Evolutionary conservation across 768 basidiomycete species (phyloP).

Genomic region (Termitomyces sp.): DNA sequence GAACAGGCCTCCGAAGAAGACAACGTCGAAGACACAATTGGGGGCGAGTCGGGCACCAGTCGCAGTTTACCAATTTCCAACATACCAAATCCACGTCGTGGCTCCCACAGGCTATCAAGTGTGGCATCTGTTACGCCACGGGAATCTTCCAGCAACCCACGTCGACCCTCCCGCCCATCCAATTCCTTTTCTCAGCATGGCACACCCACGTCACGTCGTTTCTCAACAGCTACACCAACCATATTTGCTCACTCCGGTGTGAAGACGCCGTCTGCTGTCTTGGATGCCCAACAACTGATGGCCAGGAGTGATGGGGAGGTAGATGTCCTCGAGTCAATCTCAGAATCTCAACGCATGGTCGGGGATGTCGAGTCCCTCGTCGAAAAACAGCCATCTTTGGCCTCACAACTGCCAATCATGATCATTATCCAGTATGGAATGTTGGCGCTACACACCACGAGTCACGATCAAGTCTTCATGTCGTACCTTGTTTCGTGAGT

Average conservation of each 20-base stretch:
- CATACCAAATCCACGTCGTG: constrained; percentile 13
- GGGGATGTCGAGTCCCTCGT: constrained; percentile 35
- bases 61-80: constrained; percentile 11
- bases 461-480: constrained; percentile 89
- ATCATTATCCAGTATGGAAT: constrained; percentile 91
- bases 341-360: constrained; percentile 38
- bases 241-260: constrained; percentile 88
- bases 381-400: constrained; percentile 61
- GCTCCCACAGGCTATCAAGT: constrained; percentile 28
- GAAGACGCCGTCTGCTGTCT: constrained; percentile 68
- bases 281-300: constrained; percentile 68
- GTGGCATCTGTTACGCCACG: constrained; percentile 23
- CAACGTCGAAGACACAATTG: constrained; percentile 20
- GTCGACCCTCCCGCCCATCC: constrained; percentile 31
- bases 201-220: constrained; percentile 45
- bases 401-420: constrained; percentile 73
- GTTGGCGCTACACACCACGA: constrained; percentile 84
- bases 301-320: constrained; percentile 36
- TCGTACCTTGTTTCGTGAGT: constrained; percentile 88
- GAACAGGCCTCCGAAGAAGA: constrained; percentile 29
- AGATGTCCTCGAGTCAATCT: constrained; percentile 49
- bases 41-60: constrained; percentile 18
- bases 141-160: constrained; percentile 23
- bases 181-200: constrained; percentile 32
- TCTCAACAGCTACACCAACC: constrained; percentile 57